Evolutionary conservation across 345 rosid species (phyloP).

Genomic region (Arabidopsis suecica): DNA sequence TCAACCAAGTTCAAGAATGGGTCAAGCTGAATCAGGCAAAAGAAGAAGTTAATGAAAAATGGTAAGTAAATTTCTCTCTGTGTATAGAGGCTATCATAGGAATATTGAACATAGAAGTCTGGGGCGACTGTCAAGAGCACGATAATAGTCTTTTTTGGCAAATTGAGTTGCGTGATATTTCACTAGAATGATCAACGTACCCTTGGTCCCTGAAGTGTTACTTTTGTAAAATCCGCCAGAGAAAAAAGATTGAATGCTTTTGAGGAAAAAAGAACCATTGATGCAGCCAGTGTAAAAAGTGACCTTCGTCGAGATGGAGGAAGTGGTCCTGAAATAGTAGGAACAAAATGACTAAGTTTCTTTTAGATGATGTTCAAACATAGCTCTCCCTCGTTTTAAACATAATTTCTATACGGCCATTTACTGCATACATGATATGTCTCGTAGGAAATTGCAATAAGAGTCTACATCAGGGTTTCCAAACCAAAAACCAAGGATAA

Average conservation of each 20-base stretch:
- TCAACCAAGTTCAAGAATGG: constrained; percentile 80
- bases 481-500: constrained; percentile 21
- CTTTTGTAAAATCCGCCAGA: constrained; percentile 60
- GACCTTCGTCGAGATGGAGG: constrained; percentile 85
- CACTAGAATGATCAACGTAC: constrained; percentile 48
- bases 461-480: constrained; percentile 16
- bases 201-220: constrained; percentile 61
- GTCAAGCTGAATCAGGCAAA: constrained; percentile 66
- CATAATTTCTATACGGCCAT: constrained; percentile 1
- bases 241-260: constrained; percentile 68
- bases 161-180: neutral
- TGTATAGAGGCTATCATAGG: neutral
- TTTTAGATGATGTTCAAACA: constrained; percentile 14
- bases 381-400: neutral
- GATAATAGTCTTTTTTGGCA: neutral
- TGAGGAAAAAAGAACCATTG: constrained; percentile 90
- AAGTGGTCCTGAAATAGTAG: constrained; percentile 65
- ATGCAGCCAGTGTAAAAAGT: constrained; percentile 78
- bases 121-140: neutral
- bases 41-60: constrained; percentile 17
- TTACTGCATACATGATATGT: neutral
- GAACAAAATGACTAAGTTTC: constrained; percentile 1
- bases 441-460: constrained; percentile 10
- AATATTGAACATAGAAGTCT: neutral
- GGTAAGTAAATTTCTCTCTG: neutral